Base-by-base conservation (phyloP, 2,329 filamentous ascomycete genomes). In the Dothistroma septosporum region DNA sequence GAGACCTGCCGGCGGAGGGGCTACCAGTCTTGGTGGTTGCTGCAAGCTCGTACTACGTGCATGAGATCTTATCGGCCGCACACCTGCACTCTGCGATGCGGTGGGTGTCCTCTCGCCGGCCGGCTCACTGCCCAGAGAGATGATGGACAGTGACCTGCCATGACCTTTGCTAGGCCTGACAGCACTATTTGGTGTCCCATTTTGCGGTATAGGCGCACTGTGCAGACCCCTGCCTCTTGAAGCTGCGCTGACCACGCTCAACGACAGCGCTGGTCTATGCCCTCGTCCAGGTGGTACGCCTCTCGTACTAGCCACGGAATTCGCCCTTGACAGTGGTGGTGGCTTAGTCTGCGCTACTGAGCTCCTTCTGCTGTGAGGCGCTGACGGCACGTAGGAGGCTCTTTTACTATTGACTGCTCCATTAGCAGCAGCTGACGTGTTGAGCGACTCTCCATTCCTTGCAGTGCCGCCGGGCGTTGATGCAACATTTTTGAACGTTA, bases 401-500 rank as follows among this genome's bases (percentile, higher is more conserved):
- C 64, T 61, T 57, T 63, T 64, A 28, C 55, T 56, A 54, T 67
- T 60, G 21, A 44, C 33, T 56, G 60, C 60, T 52, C 62, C 63
- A 55, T 58, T 62, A 31, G 49, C 53, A 31, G 49, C 53, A 74
- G 67, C 77, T 77, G 52, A 70, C 68, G 54, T 69, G 54, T 57
- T 59, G 69, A 68, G 55, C 19, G 16, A 14, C 16, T 16, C 50
- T 33, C 50, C 50, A 35, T 53, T 35, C 63, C 62, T 49, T 69
- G 68, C 57, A 69, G 71, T 64, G 71, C 67, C 61, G 64, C n/a
- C 72, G 70, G 22, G 72, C 66, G 85, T 82, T 64, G 71, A 75
- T 32, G 83, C 80, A 54, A 92, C 83, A 75, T 99, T 99, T 78
- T 89, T 93, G 79, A 99, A 99, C 55, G 91, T 97, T 75, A 99